Evolutionary conservation across 352 stramenopile species (phyloP), one percentile per base, ranked within the genome.

Genomic region (Phytopythium sindhum): DNA sequence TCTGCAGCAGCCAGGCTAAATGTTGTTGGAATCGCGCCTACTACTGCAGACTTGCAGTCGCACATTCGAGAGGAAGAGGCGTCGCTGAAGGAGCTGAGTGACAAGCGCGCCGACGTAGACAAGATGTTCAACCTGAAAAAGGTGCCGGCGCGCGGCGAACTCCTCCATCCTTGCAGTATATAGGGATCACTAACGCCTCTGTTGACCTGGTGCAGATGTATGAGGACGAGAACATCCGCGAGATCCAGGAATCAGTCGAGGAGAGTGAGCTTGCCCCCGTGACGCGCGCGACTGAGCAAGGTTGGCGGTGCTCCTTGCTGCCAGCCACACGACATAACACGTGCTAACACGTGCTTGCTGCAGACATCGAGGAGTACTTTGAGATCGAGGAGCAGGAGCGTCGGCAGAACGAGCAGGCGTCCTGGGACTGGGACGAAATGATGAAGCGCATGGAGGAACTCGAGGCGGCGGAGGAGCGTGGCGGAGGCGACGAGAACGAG

Each of bases 391-490:
- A 91, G 65, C 79, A 94, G 50, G 85, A 96, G 62, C 78, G 80
- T 26, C 60, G 72, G 8, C 81, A 86, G 39, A 78, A 90, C 44
- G 86, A 90, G 50, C 65, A 84, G 21, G 74, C 78, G 1, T 58
- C 65, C 26, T 96, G 87, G 87, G 77, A 84, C 44, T 96, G 87
- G 87, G 84, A 96, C 56, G 85, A 94, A 2, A 79, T 89, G 65
- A 94, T 96, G 85, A 85, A 86, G 61, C 82, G 85, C 44, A 91
- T 96, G 72, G 85, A 96, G 61, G 84, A 88, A 54, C 70, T 96
- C 2, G 87, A 96, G 65, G 73, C 73, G n/a, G 72, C 72, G 26
- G 87, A 96, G 71, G 70, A 79, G 24, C 54, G 45, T 33, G 67
- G 64, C 28, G 66, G 67, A 21, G 69, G 51, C 2, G 51, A 61